Percentiles rank a stretch among this genome's conserved stretches.
phyloP scores from a whole-genome alignment of 352 stramenopile genomes.

The Globisporangium splendens region DNA sequence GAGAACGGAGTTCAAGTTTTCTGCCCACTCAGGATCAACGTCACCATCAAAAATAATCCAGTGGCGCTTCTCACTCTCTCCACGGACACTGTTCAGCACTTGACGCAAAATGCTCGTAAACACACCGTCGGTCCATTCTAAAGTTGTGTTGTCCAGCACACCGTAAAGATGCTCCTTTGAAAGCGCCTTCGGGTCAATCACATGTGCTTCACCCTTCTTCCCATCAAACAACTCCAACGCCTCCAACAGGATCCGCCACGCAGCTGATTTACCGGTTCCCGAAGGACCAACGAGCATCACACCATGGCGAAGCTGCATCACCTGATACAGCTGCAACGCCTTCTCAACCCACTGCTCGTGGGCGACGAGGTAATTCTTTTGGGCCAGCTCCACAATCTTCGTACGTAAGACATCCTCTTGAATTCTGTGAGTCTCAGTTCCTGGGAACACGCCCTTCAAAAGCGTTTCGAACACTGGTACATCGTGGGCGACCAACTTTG shows the following conservation, averaged over 20 bases:
- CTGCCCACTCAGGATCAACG: constrained; percentile 99
- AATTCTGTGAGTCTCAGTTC: constrained; percentile 74
- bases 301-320: constrained; percentile 96
- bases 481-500: constrained; percentile 98
- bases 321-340: constrained; percentile 98
- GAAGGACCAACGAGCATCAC: constrained; percentile 99
- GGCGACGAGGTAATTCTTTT: constrained; percentile 83
- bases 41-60: constrained; percentile 99
- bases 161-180: constrained; percentile 98
- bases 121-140: constrained; percentile 99
- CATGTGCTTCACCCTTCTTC: constrained; percentile 95
- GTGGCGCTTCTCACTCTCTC: constrained; percentile 94
- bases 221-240: constrained; percentile 94
- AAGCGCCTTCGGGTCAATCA: constrained; percentile 99
- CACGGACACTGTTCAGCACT: constrained; percentile 96
- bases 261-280: constrained; percentile 96
- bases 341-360: constrained; percentile 97
- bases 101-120: constrained; percentile 97
- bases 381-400: constrained; percentile 92
- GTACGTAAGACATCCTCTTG: constrained; percentile 87
- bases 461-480: constrained; percentile 96
- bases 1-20: constrained; percentile 99
- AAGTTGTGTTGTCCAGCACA: constrained; percentile 98
- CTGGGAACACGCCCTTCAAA: constrained; percentile 97
- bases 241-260: constrained; percentile 92